Conservation (phyloP, 2,329 filamentous ascomycete species). For the Colletotrichum plurivorum region DNA sequence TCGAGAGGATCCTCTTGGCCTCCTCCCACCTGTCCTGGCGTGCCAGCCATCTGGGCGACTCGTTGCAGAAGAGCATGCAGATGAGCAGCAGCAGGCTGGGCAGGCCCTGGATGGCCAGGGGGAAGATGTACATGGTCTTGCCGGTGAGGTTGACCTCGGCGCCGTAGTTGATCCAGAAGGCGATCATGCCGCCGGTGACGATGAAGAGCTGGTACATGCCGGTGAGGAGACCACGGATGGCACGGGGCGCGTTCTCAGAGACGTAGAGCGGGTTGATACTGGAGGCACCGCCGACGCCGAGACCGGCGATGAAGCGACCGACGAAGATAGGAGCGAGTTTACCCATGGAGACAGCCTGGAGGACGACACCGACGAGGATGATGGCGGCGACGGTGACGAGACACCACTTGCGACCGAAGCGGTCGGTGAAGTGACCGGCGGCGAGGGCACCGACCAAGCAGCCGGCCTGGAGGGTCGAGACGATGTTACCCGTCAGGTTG, state of each 20-base stretch:
- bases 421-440: conserved; percentile 56
- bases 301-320: conserved; percentile 68
- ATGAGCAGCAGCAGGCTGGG: conserved; percentile 71
- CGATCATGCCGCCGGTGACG: conserved; percentile 58
- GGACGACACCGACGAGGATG: conserved; percentile 70
- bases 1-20: conserved; percentile 66
- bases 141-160: conserved; percentile 54
- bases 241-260: conserved; percentile 60
- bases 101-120: conserved; percentile 74
- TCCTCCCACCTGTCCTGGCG: conserved; percentile 76
- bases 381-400: conserved; percentile 68
- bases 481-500: conserved; percentile 45
- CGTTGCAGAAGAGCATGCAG: conserved; percentile 74
- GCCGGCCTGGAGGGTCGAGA: conserved; percentile 47
- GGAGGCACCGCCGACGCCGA: conserved; percentile 60
- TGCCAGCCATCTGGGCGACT: conserved; percentile 76
- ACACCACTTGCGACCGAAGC: conserved; percentile 58
- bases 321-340: conserved; percentile 73
- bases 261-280: conserved; percentile 61
- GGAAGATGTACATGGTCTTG: conserved; percentile 54
- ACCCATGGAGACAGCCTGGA: conserved; percentile 72
- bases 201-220: conserved; percentile 63
- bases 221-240: conserved; percentile 59
- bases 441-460: conserved; percentile 48
- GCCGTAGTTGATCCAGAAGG: conserved; percentile 67